A percentile compares a stretch with the other conserved stretches of the same genome.
These are phyloP conservation scores for Ascochyta rabiei DNA, from an alignment of 2,329 filamentous ascomycete species.

Conservation along the genomic window DNA sequence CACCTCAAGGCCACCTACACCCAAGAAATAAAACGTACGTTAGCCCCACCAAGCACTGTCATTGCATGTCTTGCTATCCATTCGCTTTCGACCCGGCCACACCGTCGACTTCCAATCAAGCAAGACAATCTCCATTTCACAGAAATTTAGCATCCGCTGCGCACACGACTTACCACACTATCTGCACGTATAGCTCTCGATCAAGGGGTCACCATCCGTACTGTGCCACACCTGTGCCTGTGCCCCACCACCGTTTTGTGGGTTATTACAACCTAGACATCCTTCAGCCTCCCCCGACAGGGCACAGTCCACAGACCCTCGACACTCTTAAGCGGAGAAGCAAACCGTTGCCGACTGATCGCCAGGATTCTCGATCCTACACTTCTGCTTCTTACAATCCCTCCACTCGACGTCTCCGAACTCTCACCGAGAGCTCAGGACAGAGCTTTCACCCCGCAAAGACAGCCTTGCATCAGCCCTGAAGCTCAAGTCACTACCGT, in stretches of 20 bases:
- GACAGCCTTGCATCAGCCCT: background rate
- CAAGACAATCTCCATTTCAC: slow-evolving; percentile 44
- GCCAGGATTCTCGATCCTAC: slow-evolving; percentile 21
- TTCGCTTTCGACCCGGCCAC: slow-evolving; percentile 46
- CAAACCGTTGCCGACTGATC: slow-evolving; percentile 11
- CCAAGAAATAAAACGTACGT: slow-evolving; percentile 40
- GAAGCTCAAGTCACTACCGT: background rate
- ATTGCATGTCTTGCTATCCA: slow-evolving; percentile 33
- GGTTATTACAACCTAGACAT: slow-evolving; percentile 33
- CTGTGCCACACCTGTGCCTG: slow-evolving; percentile 41
- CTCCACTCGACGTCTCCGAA: background rate
- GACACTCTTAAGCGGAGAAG: slow-evolving; percentile 13
- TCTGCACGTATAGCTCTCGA: slow-evolving; percentile 38
- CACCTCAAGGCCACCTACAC: slow-evolving; percentile 15
- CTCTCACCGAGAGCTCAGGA: background rate
- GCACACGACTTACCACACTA: slow-evolving; percentile 38
- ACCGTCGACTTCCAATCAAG: slow-evolving; percentile 33
- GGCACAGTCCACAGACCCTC: slow-evolving; percentile 14
- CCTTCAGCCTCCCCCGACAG: slow-evolving; percentile 27
- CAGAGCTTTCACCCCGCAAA: background rate
- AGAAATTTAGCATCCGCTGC: slow-evolving; percentile 40
- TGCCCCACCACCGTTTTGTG: slow-evolving; percentile 39
- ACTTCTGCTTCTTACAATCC: background rate
- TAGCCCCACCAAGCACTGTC: slow-evolving; percentile 38
- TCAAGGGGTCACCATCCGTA: slow-evolving; percentile 36